Percentiles rank a stretch among this genome's conserved stretches.
phyloP scores from a whole-genome alignment of 1,284 basidiomycete genomes.

The Baeospora myosura region DNA sequence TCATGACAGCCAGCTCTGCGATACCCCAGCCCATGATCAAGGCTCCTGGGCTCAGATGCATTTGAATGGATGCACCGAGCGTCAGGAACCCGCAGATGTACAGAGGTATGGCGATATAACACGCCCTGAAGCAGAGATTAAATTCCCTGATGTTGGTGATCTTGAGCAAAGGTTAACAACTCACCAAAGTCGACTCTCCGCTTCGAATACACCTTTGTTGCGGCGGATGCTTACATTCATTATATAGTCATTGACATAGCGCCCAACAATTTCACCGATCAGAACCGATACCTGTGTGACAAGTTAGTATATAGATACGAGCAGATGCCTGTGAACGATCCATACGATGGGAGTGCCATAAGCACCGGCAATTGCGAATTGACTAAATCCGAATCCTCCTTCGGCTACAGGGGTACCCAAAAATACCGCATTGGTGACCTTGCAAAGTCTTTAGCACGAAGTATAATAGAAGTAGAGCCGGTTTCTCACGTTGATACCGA shows the following conservation, averaged over 20 bases:
- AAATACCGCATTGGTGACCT: slow-evolving; percentile 54
- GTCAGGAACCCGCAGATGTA: slow-evolving; percentile 55
- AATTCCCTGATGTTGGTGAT: neutral
- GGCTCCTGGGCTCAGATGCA: slow-evolving; percentile 39
- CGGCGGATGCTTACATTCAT: slow-evolving; percentile 42
- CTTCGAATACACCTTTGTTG: slow-evolving; percentile 58
- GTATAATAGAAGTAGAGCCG: slow-evolving; percentile 2
- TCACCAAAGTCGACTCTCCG: slow-evolving; percentile 59
- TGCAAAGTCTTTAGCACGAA: neutral
- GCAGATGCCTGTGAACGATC: neutral
- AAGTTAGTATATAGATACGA: neutral
- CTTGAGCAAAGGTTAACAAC: slow-evolving; percentile 12
- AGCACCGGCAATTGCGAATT: slow-evolving; percentile 35
- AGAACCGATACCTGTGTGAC: slow-evolving; percentile 49
- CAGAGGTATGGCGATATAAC: slow-evolving; percentile 51
- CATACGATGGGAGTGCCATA: slow-evolving; percentile 48
- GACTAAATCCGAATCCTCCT: slow-evolving; percentile 46
- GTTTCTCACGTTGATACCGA: slow-evolving; percentile 50
- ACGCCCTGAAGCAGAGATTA: slow-evolving; percentile 34
- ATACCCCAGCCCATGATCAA: slow-evolving; percentile 58
- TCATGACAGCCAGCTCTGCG: slow-evolving; percentile 45
- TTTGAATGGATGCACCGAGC: slow-evolving; percentile 46
- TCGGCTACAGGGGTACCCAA: slow-evolving; percentile 38
- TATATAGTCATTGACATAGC: slow-evolving; percentile 57
- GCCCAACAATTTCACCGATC: slow-evolving; percentile 55